Evolutionary conservation across 2,329 filamentous ascomycete genomes (phyloP).

Genomic region (Fusarium ambrosium): DNA sequence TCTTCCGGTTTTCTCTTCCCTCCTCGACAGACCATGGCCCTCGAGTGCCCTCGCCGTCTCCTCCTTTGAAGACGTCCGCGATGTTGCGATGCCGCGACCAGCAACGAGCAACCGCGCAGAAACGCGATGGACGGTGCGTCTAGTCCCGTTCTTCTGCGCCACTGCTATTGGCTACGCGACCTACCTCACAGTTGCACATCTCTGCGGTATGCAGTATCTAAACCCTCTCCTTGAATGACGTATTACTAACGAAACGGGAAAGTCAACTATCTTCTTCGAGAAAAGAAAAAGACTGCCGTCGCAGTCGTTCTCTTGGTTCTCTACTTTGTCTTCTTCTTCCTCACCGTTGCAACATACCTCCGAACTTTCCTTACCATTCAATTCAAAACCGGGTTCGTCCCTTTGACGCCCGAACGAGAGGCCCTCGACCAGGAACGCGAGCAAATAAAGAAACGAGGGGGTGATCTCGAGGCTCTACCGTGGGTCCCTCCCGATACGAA

Average conservation of each 20-base stretch:
- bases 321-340: constrained; percentile 78
- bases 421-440: constrained; percentile 49
- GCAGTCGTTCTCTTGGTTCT: constrained; percentile 79
- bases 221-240: neutral
- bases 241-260: constrained; percentile 9
- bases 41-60: constrained; percentile 5
- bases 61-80: constrained; percentile 29
- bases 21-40: neutral
- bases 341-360: constrained; percentile 76
- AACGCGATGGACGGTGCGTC: constrained; percentile 58
- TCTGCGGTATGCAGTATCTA: constrained; percentile 71
- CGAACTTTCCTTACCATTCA: constrained; percentile 78
- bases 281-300: constrained; percentile 62
- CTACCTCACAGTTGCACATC: constrained; percentile 76
- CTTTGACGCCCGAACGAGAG: constrained; percentile 62
- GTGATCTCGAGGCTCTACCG: constrained; percentile 47
- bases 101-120: constrained; percentile 47
- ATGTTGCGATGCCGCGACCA: constrained; percentile 52
- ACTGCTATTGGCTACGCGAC: constrained; percentile 77
- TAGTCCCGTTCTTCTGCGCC: constrained; percentile 78
- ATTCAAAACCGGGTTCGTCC: constrained; percentile 79
- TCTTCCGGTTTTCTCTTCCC: neutral
- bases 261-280: constrained; percentile 77
- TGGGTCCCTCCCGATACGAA: constrained; percentile 59
- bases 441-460: constrained; percentile 37